Evolutionary conservation across 257 asterid genomes (phyloP), one percentile per base, ranked within the genome.

Genomic region (Cordia subcordata): DNA sequence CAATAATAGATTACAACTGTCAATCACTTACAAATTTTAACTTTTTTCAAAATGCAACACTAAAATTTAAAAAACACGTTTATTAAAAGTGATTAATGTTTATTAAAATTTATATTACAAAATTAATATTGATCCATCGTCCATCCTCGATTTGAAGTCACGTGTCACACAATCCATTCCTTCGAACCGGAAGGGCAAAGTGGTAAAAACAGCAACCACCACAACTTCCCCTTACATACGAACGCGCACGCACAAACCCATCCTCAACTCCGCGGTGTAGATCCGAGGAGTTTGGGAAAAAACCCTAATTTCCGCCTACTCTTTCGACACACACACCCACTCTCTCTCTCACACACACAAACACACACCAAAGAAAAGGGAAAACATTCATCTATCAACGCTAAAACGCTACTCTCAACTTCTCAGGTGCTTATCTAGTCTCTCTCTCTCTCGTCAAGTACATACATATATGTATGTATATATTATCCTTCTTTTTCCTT

Each of bases 231-330:
- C 47, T 42, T 42, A 8, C 15, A 42, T 42, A 42, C 47, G 10
- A 56, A 33, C 47, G 10, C 8, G 1, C 66, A 46, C 58, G 58
- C 66, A 10, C 45, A 32, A 22, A 61, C 47, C 10, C 47, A 42
- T 42, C 10, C 47, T 42, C 47, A n/a, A 57, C 20, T 10, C 54
- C 68, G 47, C 60, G 12, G 19, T 27, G 54, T 42, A 63, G 68
- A 63, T 53, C 68, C 61, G 46, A 63, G 61, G 61, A 63, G 54
- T 54, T 53, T 14, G 68, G 54, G 27, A 63, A 38, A 38, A 55
- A 49, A 20, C 17, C 23, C 33, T 39, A 10, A 52, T 20, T 39
- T n/a, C 64, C 47, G 15, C 22, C 23, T 10, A 42, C 47, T 10
- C 11, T 18, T 1, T 62, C n/a, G n/a, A n/a, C n/a, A n/a, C n/a